Evolutionary conservation across 768 basidiomycete species (phyloP).

Genomic region (Kwoniella shandongensis): DNA sequence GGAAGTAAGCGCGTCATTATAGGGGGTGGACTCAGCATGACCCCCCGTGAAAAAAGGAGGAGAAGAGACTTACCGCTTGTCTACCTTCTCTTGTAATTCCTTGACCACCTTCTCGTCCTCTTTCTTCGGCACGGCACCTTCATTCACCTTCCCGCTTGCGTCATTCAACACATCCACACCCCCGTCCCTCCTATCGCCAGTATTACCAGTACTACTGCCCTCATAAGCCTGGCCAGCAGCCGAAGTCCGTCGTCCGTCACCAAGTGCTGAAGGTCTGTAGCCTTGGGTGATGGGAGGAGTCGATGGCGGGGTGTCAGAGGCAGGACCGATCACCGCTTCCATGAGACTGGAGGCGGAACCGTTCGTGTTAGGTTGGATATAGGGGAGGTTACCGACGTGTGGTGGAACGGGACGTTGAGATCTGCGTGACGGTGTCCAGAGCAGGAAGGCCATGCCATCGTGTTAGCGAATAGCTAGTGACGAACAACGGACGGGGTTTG

Average conservation of each 20-base stretch:
- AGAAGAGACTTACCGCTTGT: constrained; percentile 31
- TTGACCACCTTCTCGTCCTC: constrained; percentile 25
- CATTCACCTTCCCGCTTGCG: constrained; percentile 24
- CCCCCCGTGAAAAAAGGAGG: no score
- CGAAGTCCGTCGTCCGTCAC: no score
- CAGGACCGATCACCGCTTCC: constrained; percentile 21
- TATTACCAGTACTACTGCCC: not conserved
- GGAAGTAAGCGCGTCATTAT: no score
- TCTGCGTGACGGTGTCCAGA: no score
- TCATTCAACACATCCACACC: constrained; percentile 38
- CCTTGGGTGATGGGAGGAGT: not conserved
- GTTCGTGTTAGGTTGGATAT: constrained; percentile 7
- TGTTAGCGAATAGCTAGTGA: no score
- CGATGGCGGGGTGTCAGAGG: not conserved
- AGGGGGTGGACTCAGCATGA: not conserved
- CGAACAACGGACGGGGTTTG: no score
- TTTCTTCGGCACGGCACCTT: constrained; percentile 9
- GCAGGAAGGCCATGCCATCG: no score
- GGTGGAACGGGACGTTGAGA: constrained; percentile 1
- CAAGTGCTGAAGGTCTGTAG: no score
- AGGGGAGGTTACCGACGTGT: constrained; percentile 9
- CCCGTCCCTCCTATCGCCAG: not conserved
- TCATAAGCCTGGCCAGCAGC: no score
- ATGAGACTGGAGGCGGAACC: constrained; percentile 14
- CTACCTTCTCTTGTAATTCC: constrained; percentile 39